These are phyloP conservation scores for Mycena capillaripes DNA, from an alignment of 768 basidiomycete genomes.

Conservation along the genomic window DNA sequence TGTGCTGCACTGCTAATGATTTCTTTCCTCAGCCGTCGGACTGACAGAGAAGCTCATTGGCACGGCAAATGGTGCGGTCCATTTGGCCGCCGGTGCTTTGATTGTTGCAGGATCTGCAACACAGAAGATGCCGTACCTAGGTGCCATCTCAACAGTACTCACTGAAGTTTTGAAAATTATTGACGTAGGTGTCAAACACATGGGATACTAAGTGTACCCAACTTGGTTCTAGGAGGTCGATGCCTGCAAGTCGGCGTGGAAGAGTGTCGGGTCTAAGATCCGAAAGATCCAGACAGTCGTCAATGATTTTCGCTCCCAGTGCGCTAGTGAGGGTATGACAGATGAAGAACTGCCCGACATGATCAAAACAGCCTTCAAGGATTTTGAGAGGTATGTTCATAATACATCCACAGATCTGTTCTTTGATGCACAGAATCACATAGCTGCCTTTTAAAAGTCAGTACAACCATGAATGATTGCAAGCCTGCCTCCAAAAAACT, in stretches of 20 bases:
- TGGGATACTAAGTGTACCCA: not conserved
- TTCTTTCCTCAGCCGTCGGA: too few species aligned
- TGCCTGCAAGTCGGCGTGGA: not conserved
- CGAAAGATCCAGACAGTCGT: not conserved
- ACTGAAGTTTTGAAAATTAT: too few species aligned
- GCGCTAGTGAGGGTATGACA: not conserved
- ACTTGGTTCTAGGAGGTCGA: not conserved
- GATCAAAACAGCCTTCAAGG: too few species aligned
- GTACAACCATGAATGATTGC: not conserved
- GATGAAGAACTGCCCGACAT: slow-evolving; percentile 2
- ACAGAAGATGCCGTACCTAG: not conserved
- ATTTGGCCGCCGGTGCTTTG: not conserved
- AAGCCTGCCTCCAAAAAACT: not conserved
- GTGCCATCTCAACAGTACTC: not conserved
- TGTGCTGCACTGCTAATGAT: too few species aligned
- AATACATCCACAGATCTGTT: not conserved
- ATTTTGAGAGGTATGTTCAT: not conserved
- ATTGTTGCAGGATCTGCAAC: not conserved
- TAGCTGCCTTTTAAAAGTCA: not conserved
- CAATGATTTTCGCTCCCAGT: not conserved
- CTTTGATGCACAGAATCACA: not conserved
- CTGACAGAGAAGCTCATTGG: too few species aligned
- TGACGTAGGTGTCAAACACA: not conserved
- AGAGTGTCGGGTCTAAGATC: not conserved
- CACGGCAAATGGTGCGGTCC: not conserved